Evolutionary conservation across 2,329 filamentous ascomycete species (phyloP).

Genomic region (Penicillium oxalicum): DNA sequence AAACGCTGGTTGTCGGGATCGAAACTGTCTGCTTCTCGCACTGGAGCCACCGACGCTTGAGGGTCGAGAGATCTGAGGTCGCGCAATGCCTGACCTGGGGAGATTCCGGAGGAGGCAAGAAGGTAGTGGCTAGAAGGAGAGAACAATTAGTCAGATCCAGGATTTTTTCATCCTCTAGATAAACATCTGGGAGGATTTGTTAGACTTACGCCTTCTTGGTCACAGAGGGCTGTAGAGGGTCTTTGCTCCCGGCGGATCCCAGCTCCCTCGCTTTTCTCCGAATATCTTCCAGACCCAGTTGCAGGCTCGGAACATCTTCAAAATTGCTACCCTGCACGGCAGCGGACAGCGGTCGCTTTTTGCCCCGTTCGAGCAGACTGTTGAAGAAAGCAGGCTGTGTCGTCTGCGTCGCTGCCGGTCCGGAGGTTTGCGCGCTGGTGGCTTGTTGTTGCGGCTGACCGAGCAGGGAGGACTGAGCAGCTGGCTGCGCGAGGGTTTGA

Average conservation of each 20-base stretch:
- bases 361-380: slow-evolving; percentile 57
- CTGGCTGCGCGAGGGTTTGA: slow-evolving; percentile 17
- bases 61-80: slow-evolving; percentile 77
- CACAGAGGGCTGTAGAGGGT: slow-evolving; percentile 36
- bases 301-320: slow-evolving; percentile 79
- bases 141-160: slow-evolving; percentile 2
- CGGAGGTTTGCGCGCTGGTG: slow-evolving; percentile 18
- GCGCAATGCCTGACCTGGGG: slow-evolving; percentile 75
- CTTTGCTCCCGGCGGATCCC: slow-evolving; percentile 57
- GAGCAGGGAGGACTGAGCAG: slow-evolving; percentile 23
- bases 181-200: neutral
- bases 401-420: slow-evolving; percentile 24
- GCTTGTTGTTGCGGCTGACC: slow-evolving; percentile 24
- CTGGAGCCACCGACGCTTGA: slow-evolving; percentile 50
- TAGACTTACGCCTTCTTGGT: slow-evolving; percentile 50
- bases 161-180: neutral
- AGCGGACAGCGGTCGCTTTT: slow-evolving; percentile 63
- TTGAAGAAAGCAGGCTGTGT: slow-evolving; percentile 58
- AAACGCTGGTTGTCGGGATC: slow-evolving; percentile 62
- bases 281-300: slow-evolving; percentile 87
- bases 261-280: slow-evolving; percentile 68
- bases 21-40: slow-evolving; percentile 37
- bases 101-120: slow-evolving; percentile 86
- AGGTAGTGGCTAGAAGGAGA: slow-evolving; percentile 66
- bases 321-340: slow-evolving; percentile 50